Evolutionary conservation across 2,329 filamentous ascomycete species (phyloP).

Genomic region (Scytalidium lignicola): DNA sequence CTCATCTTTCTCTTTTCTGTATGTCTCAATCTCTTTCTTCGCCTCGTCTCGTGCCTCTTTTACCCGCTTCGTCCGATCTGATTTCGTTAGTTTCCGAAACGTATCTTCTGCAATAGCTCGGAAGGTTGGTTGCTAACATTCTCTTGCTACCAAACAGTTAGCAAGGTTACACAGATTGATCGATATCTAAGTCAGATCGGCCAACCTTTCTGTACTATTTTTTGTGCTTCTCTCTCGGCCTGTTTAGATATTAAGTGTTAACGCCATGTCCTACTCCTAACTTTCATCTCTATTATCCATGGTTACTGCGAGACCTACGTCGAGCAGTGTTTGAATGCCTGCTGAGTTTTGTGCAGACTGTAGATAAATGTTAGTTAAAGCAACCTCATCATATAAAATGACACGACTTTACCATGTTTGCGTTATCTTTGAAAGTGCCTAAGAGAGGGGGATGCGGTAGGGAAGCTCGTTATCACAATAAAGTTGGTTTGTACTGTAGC

Average conservation of each 20-base stretch:
- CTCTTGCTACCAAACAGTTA: slow-evolving; percentile 59
- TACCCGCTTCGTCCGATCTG: slow-evolving; percentile 92
- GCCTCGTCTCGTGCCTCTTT: slow-evolving; percentile 95
- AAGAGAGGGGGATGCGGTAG: slow-evolving; percentile 3
- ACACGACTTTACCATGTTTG: not conserved
- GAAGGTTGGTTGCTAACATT: slow-evolving; percentile 59
- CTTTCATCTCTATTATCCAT: not conserved
- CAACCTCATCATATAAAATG: slow-evolving; percentile 16
- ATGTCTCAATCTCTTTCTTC: slow-evolving; percentile 95
- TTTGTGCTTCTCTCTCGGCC: slow-evolving; percentile 97
- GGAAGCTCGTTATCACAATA: slow-evolving; percentile 14
- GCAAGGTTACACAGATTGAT: slow-evolving; percentile 10
- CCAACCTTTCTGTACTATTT: slow-evolving; percentile 93
- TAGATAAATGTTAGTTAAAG: slow-evolving; percentile 6
- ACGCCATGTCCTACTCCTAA: slow-evolving; percentile 17
- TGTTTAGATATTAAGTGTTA: slow-evolving; percentile 37
- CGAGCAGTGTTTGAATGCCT: slow-evolving; percentile 97
- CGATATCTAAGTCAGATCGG: slow-evolving; percentile 3
- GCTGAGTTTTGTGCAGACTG: slow-evolving; percentile 98
- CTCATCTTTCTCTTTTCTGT: slow-evolving; percentile 81
- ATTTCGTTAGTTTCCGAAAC: not conserved
- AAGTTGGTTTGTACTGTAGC: slow-evolving; percentile 11
- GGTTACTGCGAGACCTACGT: slow-evolving; percentile 59
- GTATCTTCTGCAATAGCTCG: not conserved
- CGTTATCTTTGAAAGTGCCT: slow-evolving; percentile 6